Base-by-base conservation (phyloP, 352 stramenopile genomes). In the Phytophthora crassamura region DNA sequence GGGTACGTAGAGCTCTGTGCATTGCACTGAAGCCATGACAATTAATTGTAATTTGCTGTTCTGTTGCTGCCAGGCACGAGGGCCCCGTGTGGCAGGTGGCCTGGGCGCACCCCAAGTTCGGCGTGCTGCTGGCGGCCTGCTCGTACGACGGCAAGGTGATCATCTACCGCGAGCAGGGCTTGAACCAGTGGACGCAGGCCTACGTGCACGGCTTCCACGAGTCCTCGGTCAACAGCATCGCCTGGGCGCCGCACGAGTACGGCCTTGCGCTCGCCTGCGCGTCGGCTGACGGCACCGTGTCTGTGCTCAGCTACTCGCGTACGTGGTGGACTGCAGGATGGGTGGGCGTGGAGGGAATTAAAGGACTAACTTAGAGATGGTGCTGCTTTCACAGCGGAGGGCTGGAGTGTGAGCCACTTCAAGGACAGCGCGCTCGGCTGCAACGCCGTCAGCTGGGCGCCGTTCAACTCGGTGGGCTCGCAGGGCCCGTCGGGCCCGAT, bases 41-140 rank as follows among this genome's bases (percentile, higher is more conserved):
- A 56, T 52, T 45, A 38, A 16, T 40, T n/a, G 18, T 42, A 40
- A 35, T 20, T 69, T 35, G n/a, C 48, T 43, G 10, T 22, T 39
- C 15, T 33, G 15, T 36, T 47, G 28, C 30, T 25, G 30, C 1
- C 41, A 95, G 95, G 11, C 97, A 99, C 75, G 93, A 98, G 69
- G 97, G 97, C 16, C 97, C 98, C 1, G 97, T 99, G 46, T 99
- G 98, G 97, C 92, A 99, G 82, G 90, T 99, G 5, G 84, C 91
- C 3, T 99, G 98, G 98, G 95, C 97, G 8, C 98, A 99, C 79
- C 98, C 98, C n/a, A 99, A 97, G 72, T 98, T 98, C 69, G 96
- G 96, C 39, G 90, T 95, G 41, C 62, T 99, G 48, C 78, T 99
- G 18, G 98, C 98, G 33, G 98, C 94, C 34, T 99, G 97, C 77